Evolutionary conservation across 2,329 filamentous ascomycete genomes (phyloP).

Genomic region (Fusarium floridanum): DNA sequence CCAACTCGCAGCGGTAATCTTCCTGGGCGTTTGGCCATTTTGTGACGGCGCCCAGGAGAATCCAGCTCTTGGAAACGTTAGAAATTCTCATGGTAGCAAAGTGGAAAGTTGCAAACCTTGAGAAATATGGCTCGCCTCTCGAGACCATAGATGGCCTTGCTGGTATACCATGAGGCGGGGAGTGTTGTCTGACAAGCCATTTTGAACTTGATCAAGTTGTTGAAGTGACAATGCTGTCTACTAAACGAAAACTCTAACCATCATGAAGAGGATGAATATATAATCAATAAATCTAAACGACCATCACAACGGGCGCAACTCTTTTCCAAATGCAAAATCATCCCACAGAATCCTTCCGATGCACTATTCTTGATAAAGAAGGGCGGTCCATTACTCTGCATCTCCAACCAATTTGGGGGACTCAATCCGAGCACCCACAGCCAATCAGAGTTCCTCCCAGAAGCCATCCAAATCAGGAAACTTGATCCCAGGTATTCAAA

Average conservation of each 20-base stretch:
- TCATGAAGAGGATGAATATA: background rate
- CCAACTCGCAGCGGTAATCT: constrained; percentile 22
- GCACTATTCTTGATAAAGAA: constrained; percentile 3
- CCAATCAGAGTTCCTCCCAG: background rate
- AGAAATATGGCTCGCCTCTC: constrained; percentile 30
- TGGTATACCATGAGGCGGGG: constrained; percentile 37
- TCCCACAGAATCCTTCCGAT: background rate
- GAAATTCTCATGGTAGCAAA: background rate
- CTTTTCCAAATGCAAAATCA: background rate
- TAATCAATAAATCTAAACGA: background rate
- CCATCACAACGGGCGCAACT: background rate
- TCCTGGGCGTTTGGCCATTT: constrained; percentile 25
- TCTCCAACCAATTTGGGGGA: background rate
- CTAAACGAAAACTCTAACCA: background rate
- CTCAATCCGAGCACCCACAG: background rate
- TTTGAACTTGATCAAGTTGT: background rate
- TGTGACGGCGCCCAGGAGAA: constrained; percentile 22
- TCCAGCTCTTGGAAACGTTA: constrained; percentile 23
- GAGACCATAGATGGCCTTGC: constrained; percentile 23
- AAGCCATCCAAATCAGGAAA: background rate
- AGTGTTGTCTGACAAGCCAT: constrained; percentile 29
- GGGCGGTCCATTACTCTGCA: background rate
- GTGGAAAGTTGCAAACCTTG: background rate
- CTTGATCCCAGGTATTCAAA: background rate
- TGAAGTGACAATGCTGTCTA: background rate